phyloP scores from a whole-genome alignment of 1,284 basidiomycete species.

The Ceratobasidium sp. region DNA sequence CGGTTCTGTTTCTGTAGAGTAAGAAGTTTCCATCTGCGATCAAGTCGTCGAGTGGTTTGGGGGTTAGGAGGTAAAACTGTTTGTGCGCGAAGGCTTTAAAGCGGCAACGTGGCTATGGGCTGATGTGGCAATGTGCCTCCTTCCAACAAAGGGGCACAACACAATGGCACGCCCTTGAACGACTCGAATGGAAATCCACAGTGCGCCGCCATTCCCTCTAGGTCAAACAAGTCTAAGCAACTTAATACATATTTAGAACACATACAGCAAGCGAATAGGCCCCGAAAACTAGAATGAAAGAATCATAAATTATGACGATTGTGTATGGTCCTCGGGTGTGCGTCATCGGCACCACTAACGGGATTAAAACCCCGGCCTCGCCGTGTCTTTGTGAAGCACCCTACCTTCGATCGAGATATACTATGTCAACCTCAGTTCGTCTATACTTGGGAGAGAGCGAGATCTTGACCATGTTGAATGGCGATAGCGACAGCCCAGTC shows the following conservation, averaged over 20 bases:
- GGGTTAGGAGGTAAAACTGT: too few relatives aligned
- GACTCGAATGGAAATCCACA: background rate
- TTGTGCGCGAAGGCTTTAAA: too few relatives aligned
- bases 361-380: background rate
- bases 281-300: background rate
- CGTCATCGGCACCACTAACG: background rate
- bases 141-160: background rate
- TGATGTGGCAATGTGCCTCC: background rate
- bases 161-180: background rate
- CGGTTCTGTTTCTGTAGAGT: too few relatives aligned
- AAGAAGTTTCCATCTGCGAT: too few relatives aligned
- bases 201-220: background rate
- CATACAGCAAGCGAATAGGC: conserved; percentile 1
- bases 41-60: too few relatives aligned
- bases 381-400: background rate
- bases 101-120: background rate
- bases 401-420: background rate
- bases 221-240: background rate
- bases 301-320: background rate
- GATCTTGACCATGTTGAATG: conserved; percentile 10
- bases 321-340: background rate
- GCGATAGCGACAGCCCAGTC: conserved; percentile 9
- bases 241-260: background rate
- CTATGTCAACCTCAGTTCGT: background rate
- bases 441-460: background rate